Conservation (phyloP, 805 yeast genomes). For the Candida parachauliodes region DNA sequence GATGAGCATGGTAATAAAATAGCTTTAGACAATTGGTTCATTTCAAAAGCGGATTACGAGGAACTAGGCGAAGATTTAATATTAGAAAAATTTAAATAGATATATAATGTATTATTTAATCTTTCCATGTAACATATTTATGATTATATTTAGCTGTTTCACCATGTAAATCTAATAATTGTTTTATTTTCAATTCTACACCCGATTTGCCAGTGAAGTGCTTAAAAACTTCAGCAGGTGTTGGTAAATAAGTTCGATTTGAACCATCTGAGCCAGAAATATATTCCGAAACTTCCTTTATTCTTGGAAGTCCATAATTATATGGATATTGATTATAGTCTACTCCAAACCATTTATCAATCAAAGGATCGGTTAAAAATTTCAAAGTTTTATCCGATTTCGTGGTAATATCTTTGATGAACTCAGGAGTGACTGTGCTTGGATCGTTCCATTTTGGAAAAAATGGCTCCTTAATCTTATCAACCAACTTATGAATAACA, state of each 20-base stretch:
- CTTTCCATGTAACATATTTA: conserved; percentile 41
- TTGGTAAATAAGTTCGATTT: conserved; percentile 63
- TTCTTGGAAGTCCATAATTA: conserved; percentile 78
- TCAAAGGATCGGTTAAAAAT: conserved; percentile 30
- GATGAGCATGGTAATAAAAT: conserved; percentile 25
- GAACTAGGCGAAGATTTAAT: conserved; percentile 53
- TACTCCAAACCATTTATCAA: conserved; percentile 37
- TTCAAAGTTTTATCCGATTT: conserved; percentile 21
- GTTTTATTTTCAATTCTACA: conserved; percentile 54
- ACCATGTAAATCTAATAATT: conserved; percentile 57
- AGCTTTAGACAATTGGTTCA: conserved; percentile 49
- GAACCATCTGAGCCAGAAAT: conserved; percentile 68
- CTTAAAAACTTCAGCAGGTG: conserved; percentile 62
- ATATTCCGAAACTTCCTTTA: conserved; percentile 57
- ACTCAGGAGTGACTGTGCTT: conserved; percentile 12
- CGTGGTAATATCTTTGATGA: conserved; percentile 17
- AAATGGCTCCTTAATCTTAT: conserved; percentile 53
- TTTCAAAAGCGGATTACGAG: conserved; percentile 61
- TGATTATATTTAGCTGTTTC: conserved; percentile 36
- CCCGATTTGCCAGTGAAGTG: conserved; percentile 62
- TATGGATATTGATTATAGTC: conserved; percentile 49
- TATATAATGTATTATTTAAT: conserved; percentile 13
- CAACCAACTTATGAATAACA: conserved; percentile 59
- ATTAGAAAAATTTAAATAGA: conserved; percentile 31
- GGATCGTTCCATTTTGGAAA: conserved; percentile 26